phyloP scores from a whole-genome alignment of 2,329 filamentous ascomycete genomes.

The Aureobasidium sp. region DNA sequence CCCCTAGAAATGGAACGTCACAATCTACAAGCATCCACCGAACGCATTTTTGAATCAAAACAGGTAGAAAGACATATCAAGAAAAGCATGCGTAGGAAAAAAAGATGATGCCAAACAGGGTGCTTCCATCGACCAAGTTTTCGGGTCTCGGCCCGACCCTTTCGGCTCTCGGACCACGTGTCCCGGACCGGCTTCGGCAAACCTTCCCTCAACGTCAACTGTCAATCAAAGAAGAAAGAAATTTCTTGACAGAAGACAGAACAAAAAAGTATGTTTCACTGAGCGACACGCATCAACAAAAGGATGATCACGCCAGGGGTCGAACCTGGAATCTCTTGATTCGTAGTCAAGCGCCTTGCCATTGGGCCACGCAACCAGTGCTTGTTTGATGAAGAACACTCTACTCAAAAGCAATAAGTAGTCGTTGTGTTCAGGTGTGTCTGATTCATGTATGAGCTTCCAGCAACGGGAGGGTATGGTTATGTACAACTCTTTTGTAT shows the following conservation, averaged over 20 bases:
- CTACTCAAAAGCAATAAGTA: not conserved
- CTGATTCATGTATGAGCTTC: not conserved
- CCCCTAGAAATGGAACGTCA: not conserved
- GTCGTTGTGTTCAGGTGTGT: not conserved
- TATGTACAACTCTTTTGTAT: not conserved
- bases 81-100: not conserved
- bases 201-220: not conserved
- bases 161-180: not conserved
- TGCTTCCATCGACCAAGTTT: not conserved
- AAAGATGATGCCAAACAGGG: not conserved
- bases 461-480: not conserved
- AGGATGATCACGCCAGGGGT: conserved; percentile 17
- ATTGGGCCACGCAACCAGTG: conserved; percentile 42
- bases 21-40: not conserved
- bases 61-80: not conserved
- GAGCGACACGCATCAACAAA: not conserved
- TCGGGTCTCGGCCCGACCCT: not conserved
- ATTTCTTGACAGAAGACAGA: not conserved
- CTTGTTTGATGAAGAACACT: not conserved
- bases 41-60: not conserved
- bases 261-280: not conserved
- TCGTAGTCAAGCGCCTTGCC: conserved; percentile 54
- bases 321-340: conserved; percentile 21
- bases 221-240: not conserved
- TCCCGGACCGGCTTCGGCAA: not conserved